Conservation (phyloP, 2,329 filamentous ascomycete genomes). For the Paecilomyces formosus region DNA sequence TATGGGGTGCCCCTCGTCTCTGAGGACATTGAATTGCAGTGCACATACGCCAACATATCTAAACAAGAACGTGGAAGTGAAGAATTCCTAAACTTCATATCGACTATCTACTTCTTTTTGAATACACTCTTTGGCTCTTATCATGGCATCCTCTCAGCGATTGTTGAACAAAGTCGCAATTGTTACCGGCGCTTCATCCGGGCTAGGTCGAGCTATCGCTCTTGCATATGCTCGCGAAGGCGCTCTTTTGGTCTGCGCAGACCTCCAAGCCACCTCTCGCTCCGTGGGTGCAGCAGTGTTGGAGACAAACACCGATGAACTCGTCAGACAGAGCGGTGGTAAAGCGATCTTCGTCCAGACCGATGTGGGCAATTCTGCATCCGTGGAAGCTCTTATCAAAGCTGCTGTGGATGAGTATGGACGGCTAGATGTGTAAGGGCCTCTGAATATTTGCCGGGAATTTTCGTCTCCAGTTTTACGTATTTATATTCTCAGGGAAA, state of each 20-base stretch:
- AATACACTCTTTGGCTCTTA: not conserved
- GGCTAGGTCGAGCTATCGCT: slow-evolving; percentile 13
- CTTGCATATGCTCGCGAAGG: slow-evolving; percentile 13
- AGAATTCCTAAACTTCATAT: not conserved
- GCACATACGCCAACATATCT: not conserved
- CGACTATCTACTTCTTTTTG: not conserved
- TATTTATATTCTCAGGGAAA: not conserved
- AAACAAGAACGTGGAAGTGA: not conserved
- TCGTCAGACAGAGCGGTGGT: not conserved
- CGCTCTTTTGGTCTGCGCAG: slow-evolving; percentile 14
- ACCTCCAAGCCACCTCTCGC: slow-evolving; percentile 6
- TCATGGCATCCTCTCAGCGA: not conserved
- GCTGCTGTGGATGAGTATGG: not conserved
- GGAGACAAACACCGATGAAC: slow-evolving; percentile 3
- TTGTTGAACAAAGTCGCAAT: slow-evolving; percentile 9
- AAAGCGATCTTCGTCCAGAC: not conserved
- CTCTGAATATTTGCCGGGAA: not conserved
- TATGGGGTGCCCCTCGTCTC: not conserved
- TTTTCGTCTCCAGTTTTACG: not conserved
- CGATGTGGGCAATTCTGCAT: not conserved
- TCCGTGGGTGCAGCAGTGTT: not conserved
- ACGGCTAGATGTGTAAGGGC: not conserved
- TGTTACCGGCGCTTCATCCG: slow-evolving; percentile 12
- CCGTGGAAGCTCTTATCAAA: not conserved
- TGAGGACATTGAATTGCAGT: not conserved